A percentile compares a stretch with the other conserved stretches of the same genome.
Evolutionary conservation across 106 monocot genomes (phyloP).

Genomic region (Dioscorea zingiberensis): DNA sequence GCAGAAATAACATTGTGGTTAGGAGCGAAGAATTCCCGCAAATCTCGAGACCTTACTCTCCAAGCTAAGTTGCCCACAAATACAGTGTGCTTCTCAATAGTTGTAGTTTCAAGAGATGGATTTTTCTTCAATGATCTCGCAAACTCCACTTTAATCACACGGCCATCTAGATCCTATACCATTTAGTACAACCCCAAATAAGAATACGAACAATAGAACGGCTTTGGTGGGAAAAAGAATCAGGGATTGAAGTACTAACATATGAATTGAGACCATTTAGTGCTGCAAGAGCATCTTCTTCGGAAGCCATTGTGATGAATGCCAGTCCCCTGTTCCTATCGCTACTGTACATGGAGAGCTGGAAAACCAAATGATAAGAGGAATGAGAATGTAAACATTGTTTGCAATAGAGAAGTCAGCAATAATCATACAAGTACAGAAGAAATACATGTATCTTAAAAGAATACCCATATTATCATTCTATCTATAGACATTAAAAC

Average conservation of each 20-base stretch:
- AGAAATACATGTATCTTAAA: no score
- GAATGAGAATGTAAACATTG: background rate
- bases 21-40: constrained; percentile 50
- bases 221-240: no score
- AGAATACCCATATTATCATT: no score
- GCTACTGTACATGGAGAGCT: constrained; percentile 78
- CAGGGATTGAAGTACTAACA: constrained; percentile 21
- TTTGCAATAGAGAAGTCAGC: no score
- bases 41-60: constrained; percentile 46
- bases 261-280: constrained; percentile 45
- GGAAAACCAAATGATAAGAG: background rate
- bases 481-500: no score
- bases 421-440: no score
- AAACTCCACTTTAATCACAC: constrained; percentile 52
- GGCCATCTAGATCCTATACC: constrained; percentile 56
- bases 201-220: background rate
- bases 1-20: constrained; percentile 49
- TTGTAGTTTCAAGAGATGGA: constrained; percentile 14
- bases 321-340: constrained; percentile 77
- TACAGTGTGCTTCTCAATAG: constrained; percentile 27
- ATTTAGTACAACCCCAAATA: background rate
- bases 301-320: constrained; percentile 79
- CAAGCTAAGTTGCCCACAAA: constrained; percentile 75
- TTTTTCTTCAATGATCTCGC: constrained; percentile 52
- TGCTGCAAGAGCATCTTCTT: constrained; percentile 63